These are phyloP conservation scores for Alternaria panax DNA, from an alignment of 2,329 filamentous ascomycete genomes.

Conservation along the genomic window DNA sequence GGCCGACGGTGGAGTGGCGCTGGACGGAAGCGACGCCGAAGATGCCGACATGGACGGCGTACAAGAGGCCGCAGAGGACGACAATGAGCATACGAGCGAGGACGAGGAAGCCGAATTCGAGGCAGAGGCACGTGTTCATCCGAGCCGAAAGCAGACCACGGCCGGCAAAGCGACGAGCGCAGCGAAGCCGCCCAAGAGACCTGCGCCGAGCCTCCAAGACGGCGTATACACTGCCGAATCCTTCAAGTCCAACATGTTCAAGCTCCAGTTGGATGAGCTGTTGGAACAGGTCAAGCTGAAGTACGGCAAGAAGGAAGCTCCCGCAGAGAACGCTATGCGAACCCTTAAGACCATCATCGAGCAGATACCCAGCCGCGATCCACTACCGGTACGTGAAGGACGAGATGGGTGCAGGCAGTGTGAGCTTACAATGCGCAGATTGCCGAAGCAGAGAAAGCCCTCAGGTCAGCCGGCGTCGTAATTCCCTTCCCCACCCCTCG, in stretches of 20 bases:
- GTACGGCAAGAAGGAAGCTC: slow-evolving; percentile 63
- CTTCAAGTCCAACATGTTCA: slow-evolving; percentile 73
- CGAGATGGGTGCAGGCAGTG: accelerated
- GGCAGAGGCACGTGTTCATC: slow-evolving; percentile 20
- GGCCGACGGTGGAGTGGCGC: slow-evolving; percentile 21
- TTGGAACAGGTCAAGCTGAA: slow-evolving; percentile 64
- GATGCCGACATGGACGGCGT: slow-evolving; percentile 20
- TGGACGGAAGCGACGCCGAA: slow-evolving; percentile 24
- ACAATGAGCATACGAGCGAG: slow-evolving; percentile 24
- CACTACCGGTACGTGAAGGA: slow-evolving; percentile 52
- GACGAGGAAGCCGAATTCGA: slow-evolving; percentile 12
- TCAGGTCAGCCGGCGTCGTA: slow-evolving; percentile 70
- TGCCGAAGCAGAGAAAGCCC: slow-evolving; percentile 70
- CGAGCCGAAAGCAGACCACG: slow-evolving; percentile 12
- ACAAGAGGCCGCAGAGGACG: slow-evolving; percentile 20
- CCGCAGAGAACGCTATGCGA: slow-evolving; percentile 55
- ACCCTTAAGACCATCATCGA: slow-evolving; percentile 55
- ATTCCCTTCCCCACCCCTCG: slow-evolving; percentile 86
- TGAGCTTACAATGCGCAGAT: slow-evolving; percentile 60
- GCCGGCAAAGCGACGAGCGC: slow-evolving; percentile 18
- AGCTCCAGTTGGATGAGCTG: slow-evolving; percentile 71
- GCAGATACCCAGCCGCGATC: slow-evolving; percentile 59
- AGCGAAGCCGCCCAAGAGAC: slow-evolving; percentile 30
- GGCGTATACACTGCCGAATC: slow-evolving; percentile 60
- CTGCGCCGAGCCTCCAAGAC: slow-evolving; percentile 37